Evolutionary conservation across 495 filamentous ascomycete genomes (phyloP).

Genomic region (Amniculicola lignicola): DNA sequence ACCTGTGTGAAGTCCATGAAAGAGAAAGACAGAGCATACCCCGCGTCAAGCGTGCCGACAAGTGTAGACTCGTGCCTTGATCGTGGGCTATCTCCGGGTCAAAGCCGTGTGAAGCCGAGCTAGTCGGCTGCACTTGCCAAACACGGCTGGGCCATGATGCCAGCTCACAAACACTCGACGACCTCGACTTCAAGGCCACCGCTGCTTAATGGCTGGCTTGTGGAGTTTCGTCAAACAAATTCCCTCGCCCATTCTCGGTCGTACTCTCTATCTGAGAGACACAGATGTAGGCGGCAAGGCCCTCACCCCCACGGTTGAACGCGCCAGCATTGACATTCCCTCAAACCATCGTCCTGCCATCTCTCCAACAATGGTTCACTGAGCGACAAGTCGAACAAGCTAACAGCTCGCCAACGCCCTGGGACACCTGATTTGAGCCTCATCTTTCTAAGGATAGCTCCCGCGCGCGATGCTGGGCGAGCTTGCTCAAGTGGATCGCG

Average conservation of each 20-base stretch:
- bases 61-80: too few relatives aligned
- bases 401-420: background rate
- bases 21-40: too few relatives aligned
- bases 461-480: slow-evolving; percentile 32
- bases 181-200: background rate
- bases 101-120: slow-evolving; percentile 26
- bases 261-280: background rate
- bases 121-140: slow-evolving; percentile 30
- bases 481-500: slow-evolving; percentile 25
- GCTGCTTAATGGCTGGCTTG: too few relatives aligned
- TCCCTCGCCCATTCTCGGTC: too few relatives aligned
- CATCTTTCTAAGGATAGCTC: slow-evolving; percentile 34
- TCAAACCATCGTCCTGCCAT: slow-evolving; percentile 18
- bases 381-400: slow-evolving; percentile 23
- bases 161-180: too few relatives aligned
- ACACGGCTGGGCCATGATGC: background rate
- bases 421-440: slow-evolving; percentile 31
- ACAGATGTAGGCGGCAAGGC: slow-evolving; percentile 1
- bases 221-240: too few relatives aligned
- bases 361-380: slow-evolving; percentile 26
- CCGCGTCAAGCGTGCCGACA: too few relatives aligned
- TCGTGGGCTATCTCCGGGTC: too few relatives aligned
- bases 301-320: slow-evolving; percentile 9
- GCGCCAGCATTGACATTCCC: slow-evolving; percentile 16
- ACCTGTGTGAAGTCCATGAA: too few relatives aligned